Conservation (phyloP, 2,329 filamentous ascomycete genomes). For the Dryadomyces quercus-mongolicae region DNA sequence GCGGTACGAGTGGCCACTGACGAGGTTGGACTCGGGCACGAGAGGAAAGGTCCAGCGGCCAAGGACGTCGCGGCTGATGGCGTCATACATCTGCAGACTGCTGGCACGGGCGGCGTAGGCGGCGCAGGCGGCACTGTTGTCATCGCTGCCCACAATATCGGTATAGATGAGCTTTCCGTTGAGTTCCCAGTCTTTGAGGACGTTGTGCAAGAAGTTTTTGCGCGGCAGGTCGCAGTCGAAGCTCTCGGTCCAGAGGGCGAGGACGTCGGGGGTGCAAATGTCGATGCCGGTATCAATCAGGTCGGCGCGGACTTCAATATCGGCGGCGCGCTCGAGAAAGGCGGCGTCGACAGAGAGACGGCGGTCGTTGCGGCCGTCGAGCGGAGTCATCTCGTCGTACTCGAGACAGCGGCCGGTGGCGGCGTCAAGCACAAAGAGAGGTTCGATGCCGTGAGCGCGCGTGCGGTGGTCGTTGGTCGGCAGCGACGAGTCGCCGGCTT, state of each 20-base stretch:
- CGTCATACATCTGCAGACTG: slow-evolving; percentile 81
- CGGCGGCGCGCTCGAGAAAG: slow-evolving; percentile 52
- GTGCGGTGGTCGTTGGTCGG: slow-evolving; percentile 51
- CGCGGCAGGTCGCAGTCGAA: slow-evolving; percentile 73
- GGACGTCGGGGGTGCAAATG: slow-evolving; percentile 91
- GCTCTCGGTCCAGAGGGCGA: slow-evolving; percentile 92
- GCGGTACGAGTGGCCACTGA: slow-evolving; percentile 65
- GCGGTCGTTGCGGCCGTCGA: slow-evolving; percentile 41
- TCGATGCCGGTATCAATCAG: slow-evolving; percentile 91
- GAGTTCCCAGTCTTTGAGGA: slow-evolving; percentile 91
- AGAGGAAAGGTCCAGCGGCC: slow-evolving; percentile 81
- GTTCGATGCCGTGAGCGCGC: slow-evolving; percentile 61
- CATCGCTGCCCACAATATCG: slow-evolving; percentile 60
- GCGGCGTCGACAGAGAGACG: slow-evolving; percentile 66
- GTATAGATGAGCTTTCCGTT: slow-evolving; percentile 96
- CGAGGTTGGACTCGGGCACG: slow-evolving; percentile 77
- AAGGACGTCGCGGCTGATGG: slow-evolving; percentile 77
- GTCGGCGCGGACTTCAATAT: slow-evolving; percentile 76
- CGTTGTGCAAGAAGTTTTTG: slow-evolving; percentile 67
- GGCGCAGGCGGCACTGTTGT: background rate
- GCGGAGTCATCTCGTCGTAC: slow-evolving; percentile 79
- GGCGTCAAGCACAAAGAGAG: slow-evolving; percentile 78
- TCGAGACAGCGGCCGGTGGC: slow-evolving; percentile 73
- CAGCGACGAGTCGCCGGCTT: slow-evolving; percentile 42
- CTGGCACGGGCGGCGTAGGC: slow-evolving; percentile 76